Evolutionary conservation across 495 filamentous ascomycete genomes (phyloP).

Genomic region (Corynascus novoguineensis): DNA sequence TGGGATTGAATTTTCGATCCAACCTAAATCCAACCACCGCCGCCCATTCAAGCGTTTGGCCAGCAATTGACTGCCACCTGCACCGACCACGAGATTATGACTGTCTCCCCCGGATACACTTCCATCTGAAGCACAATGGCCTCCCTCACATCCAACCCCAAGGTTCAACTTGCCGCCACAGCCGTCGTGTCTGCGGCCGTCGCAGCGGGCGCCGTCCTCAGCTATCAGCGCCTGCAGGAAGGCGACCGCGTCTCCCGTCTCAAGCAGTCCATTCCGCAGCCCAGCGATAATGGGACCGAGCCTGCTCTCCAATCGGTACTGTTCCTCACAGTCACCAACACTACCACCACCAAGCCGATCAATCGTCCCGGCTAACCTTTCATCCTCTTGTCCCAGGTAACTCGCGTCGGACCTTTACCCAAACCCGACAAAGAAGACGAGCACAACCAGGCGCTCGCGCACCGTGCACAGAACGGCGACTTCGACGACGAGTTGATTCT

Average conservation of each 20-base stretch:
- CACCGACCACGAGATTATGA: not conserved
- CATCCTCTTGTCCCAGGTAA: slow-evolving; percentile 53
- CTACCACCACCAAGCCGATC: not conserved
- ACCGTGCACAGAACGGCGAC: slow-evolving; percentile 76
- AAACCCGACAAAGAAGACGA: slow-evolving; percentile 66
- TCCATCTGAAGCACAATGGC: slow-evolving; percentile 26
- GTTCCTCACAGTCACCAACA: not conserved
- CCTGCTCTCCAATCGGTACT: slow-evolving; percentile 31
- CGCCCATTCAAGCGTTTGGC: not conserved
- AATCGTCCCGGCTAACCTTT: not conserved
- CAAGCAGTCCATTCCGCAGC: slow-evolving; percentile 67
- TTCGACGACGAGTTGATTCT: slow-evolving; percentile 93
- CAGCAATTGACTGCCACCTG: not conserved
- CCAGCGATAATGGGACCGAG: slow-evolving; percentile 22
- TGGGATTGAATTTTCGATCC: slow-evolving; percentile 1
- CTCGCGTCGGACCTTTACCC: slow-evolving; percentile 59
- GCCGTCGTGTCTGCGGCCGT: slow-evolving; percentile 70
- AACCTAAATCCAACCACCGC: not conserved
- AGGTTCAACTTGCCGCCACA: slow-evolving; percentile 64
- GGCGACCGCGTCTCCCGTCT: slow-evolving; percentile 59
- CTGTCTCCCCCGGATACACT: not conserved
- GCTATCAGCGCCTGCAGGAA: slow-evolving; percentile 61
- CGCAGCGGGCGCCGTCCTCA: slow-evolving; percentile 65
- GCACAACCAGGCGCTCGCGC: slow-evolving; percentile 66
- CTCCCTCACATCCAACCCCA: slow-evolving; percentile 35